Evolutionary conservation across 768 basidiomycete genomes (phyloP).

Genomic region (Rhodotorula diobovata): DNA sequence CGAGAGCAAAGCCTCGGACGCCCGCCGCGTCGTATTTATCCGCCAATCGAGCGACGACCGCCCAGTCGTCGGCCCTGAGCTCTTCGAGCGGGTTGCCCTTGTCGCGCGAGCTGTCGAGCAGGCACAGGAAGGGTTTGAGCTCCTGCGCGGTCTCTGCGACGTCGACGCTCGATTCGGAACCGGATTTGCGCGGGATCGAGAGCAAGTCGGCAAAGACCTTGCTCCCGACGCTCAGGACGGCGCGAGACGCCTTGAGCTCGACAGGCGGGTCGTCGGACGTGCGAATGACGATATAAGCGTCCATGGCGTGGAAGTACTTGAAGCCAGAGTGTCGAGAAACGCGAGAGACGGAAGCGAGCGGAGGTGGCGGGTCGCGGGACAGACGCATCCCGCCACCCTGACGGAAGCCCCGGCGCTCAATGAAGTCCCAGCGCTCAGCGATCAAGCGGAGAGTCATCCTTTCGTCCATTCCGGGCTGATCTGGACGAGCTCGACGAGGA

Average conservation of each 20-base stretch:
- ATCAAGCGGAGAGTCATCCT: not conserved
- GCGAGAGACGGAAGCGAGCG: too few relatives aligned
- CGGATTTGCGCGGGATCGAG: not conserved
- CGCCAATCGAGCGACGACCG: not conserved
- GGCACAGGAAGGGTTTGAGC: not conserved
- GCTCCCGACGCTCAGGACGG: not conserved
- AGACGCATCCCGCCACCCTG: too few relatives aligned
- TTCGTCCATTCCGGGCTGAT: not conserved
- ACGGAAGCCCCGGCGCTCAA: too few relatives aligned
- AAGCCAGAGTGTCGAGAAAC: too few relatives aligned
- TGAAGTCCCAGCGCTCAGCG: too few relatives aligned
- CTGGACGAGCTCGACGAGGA: too few relatives aligned
- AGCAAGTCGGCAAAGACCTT: not conserved
- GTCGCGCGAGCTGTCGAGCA: not conserved
- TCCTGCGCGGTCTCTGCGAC: not conserved
- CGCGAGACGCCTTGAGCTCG: not conserved
- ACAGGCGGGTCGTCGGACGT: not conserved
- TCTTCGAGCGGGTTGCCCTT: not conserved
- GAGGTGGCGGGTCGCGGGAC: too few relatives aligned
- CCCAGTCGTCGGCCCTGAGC: not conserved
- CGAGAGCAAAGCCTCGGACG: too few relatives aligned
- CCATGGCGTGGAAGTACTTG: too few relatives aligned
- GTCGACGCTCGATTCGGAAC: not conserved
- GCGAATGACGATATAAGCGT: too few relatives aligned
- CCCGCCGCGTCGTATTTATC: not conserved